phyloP scores from a whole-genome alignment of 768 basidiomycete species.

The Russula sp. region DNA sequence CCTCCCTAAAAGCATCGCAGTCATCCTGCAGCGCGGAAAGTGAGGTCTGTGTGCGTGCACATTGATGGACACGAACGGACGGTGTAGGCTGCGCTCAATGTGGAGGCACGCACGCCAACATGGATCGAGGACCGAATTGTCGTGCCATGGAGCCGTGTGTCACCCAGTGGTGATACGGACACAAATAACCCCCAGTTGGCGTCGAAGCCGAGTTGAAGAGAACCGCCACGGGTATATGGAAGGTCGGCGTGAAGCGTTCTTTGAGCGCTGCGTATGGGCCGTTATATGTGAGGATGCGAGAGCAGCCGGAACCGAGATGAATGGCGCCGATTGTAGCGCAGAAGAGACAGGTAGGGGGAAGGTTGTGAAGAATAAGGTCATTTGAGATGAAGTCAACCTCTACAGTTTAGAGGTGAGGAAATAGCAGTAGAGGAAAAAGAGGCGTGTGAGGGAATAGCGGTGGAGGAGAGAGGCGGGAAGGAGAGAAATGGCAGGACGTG shows the following conservation, averaged over 20 bases:
- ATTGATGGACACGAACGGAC: slow-evolving; percentile 66
- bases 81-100: slow-evolving; percentile 26
- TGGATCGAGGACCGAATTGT: slow-evolving; percentile 88
- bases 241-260: no score
- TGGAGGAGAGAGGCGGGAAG: no score
- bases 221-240: no score
- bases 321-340: slow-evolving; percentile 41
- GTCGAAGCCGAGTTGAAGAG: slow-evolving; percentile 94
- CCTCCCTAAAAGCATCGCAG: slow-evolving; percentile 59
- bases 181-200: slow-evolving; percentile 87
- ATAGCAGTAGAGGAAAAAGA: no score
- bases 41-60: slow-evolving; percentile 43
- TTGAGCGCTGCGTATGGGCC: no score
- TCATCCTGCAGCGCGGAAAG: slow-evolving; percentile 41
- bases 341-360: slow-evolving; percentile 45
- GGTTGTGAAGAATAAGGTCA: slow-evolving; percentile 80
- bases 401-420: no score
- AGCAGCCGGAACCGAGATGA: slow-evolving; percentile 81
- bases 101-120: slow-evolving; percentile 67
- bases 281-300: no score
- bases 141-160: slow-evolving; percentile 76
- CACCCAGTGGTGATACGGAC: slow-evolving; percentile 66
- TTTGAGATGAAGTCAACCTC: slow-evolving; percentile 86
- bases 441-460: no score
- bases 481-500: no score